phyloP scores from a whole-genome alignment of 805 yeast genomes.

The Pichia rugopelliculosa region DNA sequence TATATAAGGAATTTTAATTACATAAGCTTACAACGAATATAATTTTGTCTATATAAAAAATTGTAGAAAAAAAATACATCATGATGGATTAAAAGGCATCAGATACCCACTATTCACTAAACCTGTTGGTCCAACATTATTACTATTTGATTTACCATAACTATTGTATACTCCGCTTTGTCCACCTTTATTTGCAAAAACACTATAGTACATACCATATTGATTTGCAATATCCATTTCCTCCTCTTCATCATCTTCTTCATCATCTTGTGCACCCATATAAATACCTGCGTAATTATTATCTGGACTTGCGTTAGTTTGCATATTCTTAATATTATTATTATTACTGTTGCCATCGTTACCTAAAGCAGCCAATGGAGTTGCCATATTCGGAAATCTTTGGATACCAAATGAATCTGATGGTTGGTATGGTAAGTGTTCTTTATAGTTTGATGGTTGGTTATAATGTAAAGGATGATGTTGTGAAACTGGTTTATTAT shows the following conservation, averaged over 20 bases:
- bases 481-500: conserved; percentile 39
- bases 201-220: conserved; percentile 29
- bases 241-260: conserved; percentile 26
- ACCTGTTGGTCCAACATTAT: conserved; percentile 4
- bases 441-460: conserved; percentile 20
- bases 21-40: not conserved
- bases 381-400: conserved; percentile 13
- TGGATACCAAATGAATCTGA: conserved; percentile 16
- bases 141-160: conserved; percentile 4
- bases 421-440: conserved; percentile 14
- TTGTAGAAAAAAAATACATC: not conserved
- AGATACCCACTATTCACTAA: conserved; percentile 18
- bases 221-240: conserved; percentile 26
- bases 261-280: conserved; percentile 7
- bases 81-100: conserved; percentile 30
- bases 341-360: conserved; percentile 4
- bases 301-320: conserved; percentile 5
- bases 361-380: conserved; percentile 9
- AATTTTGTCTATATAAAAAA: not conserved
- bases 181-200: conserved; percentile 18
- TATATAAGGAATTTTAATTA: not conserved
- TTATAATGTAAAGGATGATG: conserved; percentile 46
- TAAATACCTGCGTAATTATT: conserved; percentile 10
- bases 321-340: conserved; percentile 5
- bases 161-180: not conserved